Percentiles rank a stretch among this genome's conserved stretches.
These are phyloP conservation scores for Paecilomyces variotii DNA, from an alignment of 2,329 filamentous ascomycete genomes.

Conservation along the genomic window DNA sequence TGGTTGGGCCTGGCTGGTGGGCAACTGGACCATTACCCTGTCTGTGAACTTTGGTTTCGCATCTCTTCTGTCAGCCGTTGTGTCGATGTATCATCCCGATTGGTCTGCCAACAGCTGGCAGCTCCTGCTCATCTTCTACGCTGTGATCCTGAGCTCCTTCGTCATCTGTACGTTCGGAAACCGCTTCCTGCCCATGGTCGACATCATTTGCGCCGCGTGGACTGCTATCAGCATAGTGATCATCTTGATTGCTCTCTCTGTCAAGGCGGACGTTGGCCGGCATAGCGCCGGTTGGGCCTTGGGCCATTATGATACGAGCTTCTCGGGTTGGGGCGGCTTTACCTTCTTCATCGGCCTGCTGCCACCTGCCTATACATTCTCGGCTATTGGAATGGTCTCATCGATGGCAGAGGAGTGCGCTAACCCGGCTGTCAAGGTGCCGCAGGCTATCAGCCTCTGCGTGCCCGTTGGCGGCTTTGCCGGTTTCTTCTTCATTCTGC, in stretches of 20 bases:
- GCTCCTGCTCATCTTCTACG: conserved; percentile 63
- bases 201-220: conserved; percentile 50
- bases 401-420: conserved; percentile 55
- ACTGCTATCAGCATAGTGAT: conserved; percentile 50
- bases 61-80: conserved; percentile 44
- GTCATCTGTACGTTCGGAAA: conserved; percentile 61
- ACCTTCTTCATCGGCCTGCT: conserved; percentile 57
- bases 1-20: conserved; percentile 47
- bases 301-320: conserved; percentile 48
- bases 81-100: conserved; percentile 48
- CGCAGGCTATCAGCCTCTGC: conserved; percentile 45
- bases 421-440: conserved; percentile 45
- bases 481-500: conserved; percentile 49
- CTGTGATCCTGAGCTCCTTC: conserved; percentile 57
- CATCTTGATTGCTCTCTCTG: conserved; percentile 49
- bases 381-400: conserved; percentile 54
- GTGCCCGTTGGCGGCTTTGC: conserved; percentile 48
- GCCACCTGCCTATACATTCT: conserved; percentile 51
- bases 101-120: conserved; percentile 54
- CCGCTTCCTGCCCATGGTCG: conserved; percentile 55
- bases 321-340: conserved; percentile 53
- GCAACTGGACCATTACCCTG: conserved; percentile 46
- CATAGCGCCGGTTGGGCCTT: conserved; percentile 46
- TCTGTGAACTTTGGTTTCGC: conserved; percentile 51
- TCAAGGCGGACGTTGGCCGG: conserved; percentile 46